These are phyloP conservation scores for Chaetomium fimeti DNA, from an alignment of 495 filamentous ascomycete species.

Conservation along the genomic window DNA sequence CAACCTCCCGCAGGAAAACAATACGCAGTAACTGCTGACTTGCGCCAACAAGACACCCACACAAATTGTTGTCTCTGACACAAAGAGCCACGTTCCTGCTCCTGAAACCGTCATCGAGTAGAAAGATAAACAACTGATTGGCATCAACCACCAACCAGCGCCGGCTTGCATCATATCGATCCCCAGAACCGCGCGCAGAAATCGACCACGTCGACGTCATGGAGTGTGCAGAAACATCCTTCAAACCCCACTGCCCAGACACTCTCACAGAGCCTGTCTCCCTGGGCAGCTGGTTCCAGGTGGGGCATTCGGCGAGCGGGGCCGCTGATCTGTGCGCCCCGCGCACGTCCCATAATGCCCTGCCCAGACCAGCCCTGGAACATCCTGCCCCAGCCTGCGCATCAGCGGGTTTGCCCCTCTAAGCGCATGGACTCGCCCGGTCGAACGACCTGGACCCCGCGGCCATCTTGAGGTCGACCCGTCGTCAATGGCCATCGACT, in stretches of 20 bases:
- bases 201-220: constrained; percentile 4
- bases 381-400: neutral
- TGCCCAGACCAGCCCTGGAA: neutral
- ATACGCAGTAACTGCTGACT: constrained; percentile 10
- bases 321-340: neutral
- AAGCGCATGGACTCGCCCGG: neutral
- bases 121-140: neutral
- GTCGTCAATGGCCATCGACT: neutral
- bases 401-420: neutral
- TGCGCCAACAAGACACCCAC: constrained; percentile 7
- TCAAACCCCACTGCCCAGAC: constrained; percentile 1
- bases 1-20: constrained; percentile 12
- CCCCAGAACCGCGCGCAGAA: neutral
- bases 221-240: neutral
- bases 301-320: neutral
- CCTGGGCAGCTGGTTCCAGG: neutral
- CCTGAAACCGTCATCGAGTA: neutral
- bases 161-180: neutral
- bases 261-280: neutral
- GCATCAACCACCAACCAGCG: neutral
- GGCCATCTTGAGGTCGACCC: neutral
- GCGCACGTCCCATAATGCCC: no score
- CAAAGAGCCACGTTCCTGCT: constrained; percentile 6
- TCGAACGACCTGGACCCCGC: neutral
- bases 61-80: constrained; percentile 10